phyloP scores from a whole-genome alignment of 768 basidiomycete genomes.

The Pleurotus tuoliensis region DNA sequence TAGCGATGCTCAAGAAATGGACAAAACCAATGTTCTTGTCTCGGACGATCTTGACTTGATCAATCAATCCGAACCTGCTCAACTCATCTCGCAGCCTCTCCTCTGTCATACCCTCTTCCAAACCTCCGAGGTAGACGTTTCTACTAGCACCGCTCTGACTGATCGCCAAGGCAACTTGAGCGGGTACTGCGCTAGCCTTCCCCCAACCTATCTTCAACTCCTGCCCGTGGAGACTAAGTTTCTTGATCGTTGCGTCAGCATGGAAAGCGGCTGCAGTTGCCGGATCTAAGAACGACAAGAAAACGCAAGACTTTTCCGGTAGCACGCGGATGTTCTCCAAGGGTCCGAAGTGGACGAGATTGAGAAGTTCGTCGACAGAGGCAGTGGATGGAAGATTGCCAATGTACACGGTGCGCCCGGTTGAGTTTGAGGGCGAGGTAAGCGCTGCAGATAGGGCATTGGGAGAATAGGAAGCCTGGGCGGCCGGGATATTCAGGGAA shows the following conservation, averaged over 20 bases:
- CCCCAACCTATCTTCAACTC: constrained; percentile 99
- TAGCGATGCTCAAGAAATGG: constrained; percentile 92
- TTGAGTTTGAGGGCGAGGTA: constrained; percentile 59
- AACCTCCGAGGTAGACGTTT: constrained; percentile 94
- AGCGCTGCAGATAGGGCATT: constrained; percentile 73
- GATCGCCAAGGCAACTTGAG: constrained; percentile 83
- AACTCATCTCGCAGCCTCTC: constrained; percentile 90
- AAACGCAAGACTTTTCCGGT: constrained; percentile 96
- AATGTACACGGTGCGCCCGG: constrained; percentile 93
- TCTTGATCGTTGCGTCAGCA: constrained; percentile 94
- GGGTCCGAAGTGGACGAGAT: constrained; percentile 96
- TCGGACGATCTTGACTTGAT: constrained; percentile 98
- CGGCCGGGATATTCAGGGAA: constrained; percentile 65
- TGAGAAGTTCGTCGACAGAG: constrained; percentile 95
- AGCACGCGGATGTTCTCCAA: constrained; percentile 93
- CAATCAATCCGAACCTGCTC: constrained; percentile 90
- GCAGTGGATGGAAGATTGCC: constrained; percentile 95
- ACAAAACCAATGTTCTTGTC: constrained; percentile 99
- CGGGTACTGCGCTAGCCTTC: constrained; percentile 85
- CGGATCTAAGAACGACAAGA: constrained; percentile 95
- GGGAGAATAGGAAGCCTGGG: constrained; percentile 74
- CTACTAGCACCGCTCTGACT: constrained; percentile 89
- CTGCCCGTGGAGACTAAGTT: constrained; percentile 87
- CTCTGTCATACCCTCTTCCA: constrained; percentile 89
- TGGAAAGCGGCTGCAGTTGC: constrained; percentile 94